Evolutionary conservation across 2,329 filamentous ascomycete genomes (phyloP).

Genomic region (Ophiostoma sp.): DNA sequence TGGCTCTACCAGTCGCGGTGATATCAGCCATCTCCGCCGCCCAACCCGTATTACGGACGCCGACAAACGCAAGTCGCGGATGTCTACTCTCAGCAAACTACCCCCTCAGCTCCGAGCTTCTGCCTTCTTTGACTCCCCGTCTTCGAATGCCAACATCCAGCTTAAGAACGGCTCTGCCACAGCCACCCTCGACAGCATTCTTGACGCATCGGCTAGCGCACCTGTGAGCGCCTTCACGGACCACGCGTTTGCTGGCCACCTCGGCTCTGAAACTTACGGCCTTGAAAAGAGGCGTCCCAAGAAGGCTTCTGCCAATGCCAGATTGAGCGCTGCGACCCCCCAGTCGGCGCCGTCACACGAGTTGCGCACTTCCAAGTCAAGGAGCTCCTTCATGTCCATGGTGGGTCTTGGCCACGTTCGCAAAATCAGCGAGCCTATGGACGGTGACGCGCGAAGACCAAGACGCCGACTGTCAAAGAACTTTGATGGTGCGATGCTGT

Average conservation of each 20-base stretch:
- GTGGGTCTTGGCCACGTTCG: conserved; percentile 36
- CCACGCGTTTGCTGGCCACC: conserved; percentile 71
- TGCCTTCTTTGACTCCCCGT: conserved; percentile 74
- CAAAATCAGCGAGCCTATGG: conserved; percentile 25
- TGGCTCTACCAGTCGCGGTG: conserved; percentile 11
- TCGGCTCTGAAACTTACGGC: conserved; percentile 71
- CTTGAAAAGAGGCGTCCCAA: conserved; percentile 45
- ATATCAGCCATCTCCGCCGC: conserved; percentile 30
- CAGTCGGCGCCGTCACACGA: conserved; percentile 30
- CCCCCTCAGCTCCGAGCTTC: conserved; percentile 86
- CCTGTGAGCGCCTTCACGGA: conserved; percentile 90
- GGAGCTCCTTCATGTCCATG: conserved; percentile 46
- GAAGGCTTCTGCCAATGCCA: conserved; percentile 17
- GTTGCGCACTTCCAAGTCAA: conserved; percentile 23
- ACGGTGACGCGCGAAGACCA: conserved; percentile 20
- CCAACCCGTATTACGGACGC: conserved; percentile 31
- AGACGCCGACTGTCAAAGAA: conserved; percentile 25
- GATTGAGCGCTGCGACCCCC: neutral
- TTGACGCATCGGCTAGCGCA: conserved; percentile 81
- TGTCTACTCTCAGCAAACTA: conserved; percentile 44
- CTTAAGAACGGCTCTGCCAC: conserved; percentile 76
- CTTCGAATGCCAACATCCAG: conserved; percentile 46
- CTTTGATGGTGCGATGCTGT: conserved; percentile 16
- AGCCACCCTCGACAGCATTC: conserved; percentile 81
- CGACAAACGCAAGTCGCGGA: conserved; percentile 38